phyloP scores from a whole-genome alignment of 2,329 filamentous ascomycete genomes.

The Cercospora berteroae region DNA sequence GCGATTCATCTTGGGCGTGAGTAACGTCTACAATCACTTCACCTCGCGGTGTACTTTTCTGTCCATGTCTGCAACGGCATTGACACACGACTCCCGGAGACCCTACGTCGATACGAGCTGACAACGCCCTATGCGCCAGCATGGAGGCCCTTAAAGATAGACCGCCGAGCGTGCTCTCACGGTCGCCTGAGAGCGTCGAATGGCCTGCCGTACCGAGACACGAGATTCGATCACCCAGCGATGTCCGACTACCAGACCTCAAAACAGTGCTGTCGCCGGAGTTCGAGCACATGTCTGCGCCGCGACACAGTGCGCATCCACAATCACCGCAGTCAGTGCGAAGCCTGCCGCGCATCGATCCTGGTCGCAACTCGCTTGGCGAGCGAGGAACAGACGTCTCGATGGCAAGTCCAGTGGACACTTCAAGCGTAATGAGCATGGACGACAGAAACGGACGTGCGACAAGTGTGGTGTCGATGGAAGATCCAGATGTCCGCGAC shows the following conservation, averaged over 20 bases:
- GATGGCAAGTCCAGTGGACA: constrained; percentile 47
- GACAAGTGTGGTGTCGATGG: constrained; percentile 47
- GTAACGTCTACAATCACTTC: background rate
- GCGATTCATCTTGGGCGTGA: constrained; percentile 1
- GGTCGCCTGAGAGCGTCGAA: constrained; percentile 30
- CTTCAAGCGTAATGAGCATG: constrained; percentile 44
- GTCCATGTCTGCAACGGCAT: constrained; percentile 17
- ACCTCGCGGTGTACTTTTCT: background rate
- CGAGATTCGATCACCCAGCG: constrained; percentile 27
- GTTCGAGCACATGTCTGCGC: constrained; percentile 36
- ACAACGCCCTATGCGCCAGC: constrained; percentile 14
- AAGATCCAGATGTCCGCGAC: constrained; percentile 50
- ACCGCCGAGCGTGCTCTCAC: constrained; percentile 45
- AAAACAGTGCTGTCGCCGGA: constrained; percentile 45
- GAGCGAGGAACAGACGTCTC: constrained; percentile 36
- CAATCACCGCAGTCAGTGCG: constrained; percentile 29
- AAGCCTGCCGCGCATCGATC: constrained; percentile 39
- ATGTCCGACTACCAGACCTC: constrained; percentile 46
- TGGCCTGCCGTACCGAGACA: constrained; percentile 23
- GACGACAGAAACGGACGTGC: constrained; percentile 41
- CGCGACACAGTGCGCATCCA: constrained; percentile 25
- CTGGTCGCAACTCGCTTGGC: constrained; percentile 36
- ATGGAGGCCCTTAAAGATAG: constrained; percentile 39
- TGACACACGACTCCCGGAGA: constrained; percentile 19
- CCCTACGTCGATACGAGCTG: constrained; percentile 26